These are phyloP conservation scores for Blastobotrys arbuscula DNA, from an alignment of 1,139 yeast genomes.

Conservation along the genomic window DNA sequence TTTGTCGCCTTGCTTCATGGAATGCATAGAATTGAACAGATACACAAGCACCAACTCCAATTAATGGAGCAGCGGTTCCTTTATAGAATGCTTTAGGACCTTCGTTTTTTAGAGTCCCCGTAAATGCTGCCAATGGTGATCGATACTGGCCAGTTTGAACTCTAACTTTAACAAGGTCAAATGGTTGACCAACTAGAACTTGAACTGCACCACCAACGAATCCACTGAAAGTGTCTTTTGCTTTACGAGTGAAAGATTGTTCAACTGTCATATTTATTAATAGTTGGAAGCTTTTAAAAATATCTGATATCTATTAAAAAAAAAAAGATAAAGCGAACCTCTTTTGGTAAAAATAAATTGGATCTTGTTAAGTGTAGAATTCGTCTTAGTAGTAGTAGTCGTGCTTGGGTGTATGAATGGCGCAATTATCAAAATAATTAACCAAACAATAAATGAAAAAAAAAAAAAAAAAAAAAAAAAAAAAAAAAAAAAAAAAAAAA, in stretches of 20 bases:
- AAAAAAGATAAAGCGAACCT: too few species aligned
- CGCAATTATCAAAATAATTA: slow-evolving; percentile 5
- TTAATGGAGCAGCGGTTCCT: slow-evolving; percentile 46
- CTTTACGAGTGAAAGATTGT: slow-evolving; percentile 49
- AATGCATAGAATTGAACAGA: slow-evolving; percentile 72
- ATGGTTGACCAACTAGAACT: slow-evolving; percentile 71
- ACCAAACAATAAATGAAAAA: too few species aligned
- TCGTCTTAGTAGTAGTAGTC: background rate
- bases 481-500: too few species aligned
- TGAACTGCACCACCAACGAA: slow-evolving; percentile 58
- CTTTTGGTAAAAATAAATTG: too few species aligned
- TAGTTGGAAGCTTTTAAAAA: too few species aligned
- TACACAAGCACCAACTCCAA: slow-evolving; percentile 65
- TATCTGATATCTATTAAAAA: too few species aligned
- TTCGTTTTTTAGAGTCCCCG: slow-evolving; percentile 52
- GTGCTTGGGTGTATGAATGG: background rate
- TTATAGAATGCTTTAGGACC: slow-evolving; percentile 59
- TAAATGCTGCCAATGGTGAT: slow-evolving; percentile 49
- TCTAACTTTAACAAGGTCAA: slow-evolving; percentile 62
- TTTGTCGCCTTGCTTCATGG: slow-evolving; percentile 66
- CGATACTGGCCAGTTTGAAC: slow-evolving; percentile 50
- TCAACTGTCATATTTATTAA: slow-evolving; percentile 38
- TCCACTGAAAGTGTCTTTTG: slow-evolving; percentile 50
- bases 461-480: too few species aligned
- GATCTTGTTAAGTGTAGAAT: too few species aligned